Base-by-base conservation (phyloP, 2,329 filamentous ascomycete genomes). In the Venturia oleaginea region DNA sequence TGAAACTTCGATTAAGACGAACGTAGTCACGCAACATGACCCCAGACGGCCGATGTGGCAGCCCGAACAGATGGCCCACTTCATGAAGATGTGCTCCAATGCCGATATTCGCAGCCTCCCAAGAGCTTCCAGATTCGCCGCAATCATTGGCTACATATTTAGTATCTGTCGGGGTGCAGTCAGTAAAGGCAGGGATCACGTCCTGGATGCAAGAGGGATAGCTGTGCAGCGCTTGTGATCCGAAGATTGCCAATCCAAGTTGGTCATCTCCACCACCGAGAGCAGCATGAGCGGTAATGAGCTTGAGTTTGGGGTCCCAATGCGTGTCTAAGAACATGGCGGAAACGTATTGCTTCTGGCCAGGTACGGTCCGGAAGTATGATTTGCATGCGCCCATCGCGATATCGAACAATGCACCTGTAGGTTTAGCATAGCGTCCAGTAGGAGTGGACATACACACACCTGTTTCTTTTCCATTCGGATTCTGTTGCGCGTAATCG, bases 1-100 rank as follows among this genome's bases (percentile, higher is more conserved):
- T 81, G 73, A 97, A 97, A 0, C 89, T 89, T 32, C 93, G 86
- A 75, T 94, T 95, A 15, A 97, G 78, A 1, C 82, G 87, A 38
- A 92, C 85, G 73, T 96, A 97, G 73, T 96, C 93, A 64, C 90
- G 84, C 61, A 92, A 80, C 93, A 97, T 97, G 67, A 97, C 82
- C n/a, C 94, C 93, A 34, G 80, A 89, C 71, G 94, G 91, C 72
- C 95, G 91, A 72, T 95, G 90, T 11, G 91, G 91, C 68, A 91
- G 95, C 61, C 93, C 93, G 69, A 97, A 89, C 27, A 96, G 76
- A 76, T 96, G 93, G 3, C 93, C 93, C 0, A 89, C 89, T 76
- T 97, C 92, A 74, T 96, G 93, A 59, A 97, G 76, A 75, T 97
- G 93, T 11, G 91, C 92, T 8, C 93, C 93, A 68, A 97, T 95